Evolutionary conservation across 2,329 filamentous ascomycete species (phyloP), one percentile per base, ranked within the genome.

Genomic region (Fusarium succisae): DNA sequence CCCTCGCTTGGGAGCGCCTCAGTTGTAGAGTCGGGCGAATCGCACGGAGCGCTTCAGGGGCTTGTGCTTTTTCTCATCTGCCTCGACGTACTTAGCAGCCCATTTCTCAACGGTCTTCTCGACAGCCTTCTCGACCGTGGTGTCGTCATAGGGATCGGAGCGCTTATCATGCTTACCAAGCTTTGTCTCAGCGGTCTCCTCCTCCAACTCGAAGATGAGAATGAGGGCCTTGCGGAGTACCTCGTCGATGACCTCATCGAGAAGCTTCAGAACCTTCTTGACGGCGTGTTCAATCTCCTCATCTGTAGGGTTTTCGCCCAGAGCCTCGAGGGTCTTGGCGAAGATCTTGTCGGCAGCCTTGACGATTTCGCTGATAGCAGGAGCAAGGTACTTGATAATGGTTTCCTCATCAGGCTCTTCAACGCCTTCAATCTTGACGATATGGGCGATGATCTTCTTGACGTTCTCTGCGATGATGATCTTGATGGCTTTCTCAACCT

Each of bases 11-110:
- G 47, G 44, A 26, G 50, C 48, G 22, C 65, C 61, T 57, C 72
- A 75, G 54, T 76, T 75, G 63, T 76, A 77, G 60, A 66, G 71
- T 51, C 74, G 74, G 51, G 63, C 57, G 35, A 45, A 64, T 66
- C 74, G 70, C 30, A 65, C 69, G 45, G 43, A 48, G 32, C 9
- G 37, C 35, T 35, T 61, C 20, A 55, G 35, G 54, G 61, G 32
- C 44, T 50, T 61, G 28, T 55, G 28, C 18, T 39, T 38, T 14
- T 58, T 41, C n/a, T 45, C 47, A 18, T 75, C 50, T 26, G 41
- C 39, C 10, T 75, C 58, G 17, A 63, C 55, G 38, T 63, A 37
- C 55, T 67, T 73, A 45, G 59, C 53, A 10, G 69, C 45, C 32
- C 44, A 60, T 18, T 62, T 17, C 35, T 70, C 60, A 30, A 66